Evolutionary conservation across 2,329 filamentous ascomycete genomes (phyloP).

Genomic region (Xylariaceae sp.): DNA sequence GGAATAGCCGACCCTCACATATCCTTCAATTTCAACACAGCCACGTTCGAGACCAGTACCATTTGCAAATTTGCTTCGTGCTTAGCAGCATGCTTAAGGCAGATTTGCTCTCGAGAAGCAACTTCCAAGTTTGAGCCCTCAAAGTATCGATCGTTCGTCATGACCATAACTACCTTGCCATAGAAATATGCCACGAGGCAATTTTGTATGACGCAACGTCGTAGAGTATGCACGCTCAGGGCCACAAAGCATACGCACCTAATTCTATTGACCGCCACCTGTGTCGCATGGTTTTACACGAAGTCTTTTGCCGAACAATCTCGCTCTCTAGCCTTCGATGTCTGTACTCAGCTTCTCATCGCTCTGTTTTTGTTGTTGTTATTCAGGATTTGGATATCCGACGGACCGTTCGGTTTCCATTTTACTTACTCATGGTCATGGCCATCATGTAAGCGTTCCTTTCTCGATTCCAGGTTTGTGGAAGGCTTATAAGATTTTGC

Average conservation of each 20-base stretch:
- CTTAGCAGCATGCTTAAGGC: no score
- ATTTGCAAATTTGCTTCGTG: no score
- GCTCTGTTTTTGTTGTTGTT: conserved; percentile 32
- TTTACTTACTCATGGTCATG: conserved; percentile 30
- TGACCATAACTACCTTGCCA: no score
- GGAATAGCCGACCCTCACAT: no score
- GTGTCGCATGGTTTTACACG: conserved; percentile 2
- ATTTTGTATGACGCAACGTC: not conserved
- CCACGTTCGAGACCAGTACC: no score
- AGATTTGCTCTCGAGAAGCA: no score
- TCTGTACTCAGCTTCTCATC: conserved; percentile 36
- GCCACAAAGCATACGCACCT: not conserved
- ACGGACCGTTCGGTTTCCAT: conserved; percentile 31
- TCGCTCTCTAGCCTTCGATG: conserved; percentile 28
- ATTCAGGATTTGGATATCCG: conserved; percentile 28
- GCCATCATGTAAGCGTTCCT: conserved; percentile 26
- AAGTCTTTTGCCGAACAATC: conserved; percentile 7
- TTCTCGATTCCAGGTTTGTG: not conserved
- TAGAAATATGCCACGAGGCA: no score
- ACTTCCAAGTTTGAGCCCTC: no score
- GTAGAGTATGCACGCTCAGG: not conserved
- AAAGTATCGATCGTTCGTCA: no score
- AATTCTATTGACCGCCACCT: no score
- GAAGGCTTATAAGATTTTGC: conserved; percentile 1
- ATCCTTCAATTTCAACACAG: no score